phyloP scores from a whole-genome alignment of 179 eudicot species.

The Silene vulgaris region DNA sequence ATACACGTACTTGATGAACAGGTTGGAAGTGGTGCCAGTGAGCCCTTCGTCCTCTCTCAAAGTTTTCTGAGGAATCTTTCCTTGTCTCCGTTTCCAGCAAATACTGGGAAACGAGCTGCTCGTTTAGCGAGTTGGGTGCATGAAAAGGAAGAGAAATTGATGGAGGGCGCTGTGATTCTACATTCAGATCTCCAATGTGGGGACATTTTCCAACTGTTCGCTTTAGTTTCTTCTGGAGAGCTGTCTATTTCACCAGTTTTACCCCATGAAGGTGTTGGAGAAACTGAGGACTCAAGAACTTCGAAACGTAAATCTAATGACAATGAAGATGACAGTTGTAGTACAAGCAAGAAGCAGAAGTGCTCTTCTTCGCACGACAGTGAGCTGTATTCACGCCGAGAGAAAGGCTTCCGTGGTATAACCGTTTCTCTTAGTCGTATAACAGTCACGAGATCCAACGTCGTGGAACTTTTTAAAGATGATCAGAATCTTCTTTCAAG shows the following conservation, averaged over 20 bases:
- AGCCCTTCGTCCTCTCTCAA: constrained; percentile 79
- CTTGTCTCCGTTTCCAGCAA: constrained; percentile 60
- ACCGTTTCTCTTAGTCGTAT: constrained; percentile 49
- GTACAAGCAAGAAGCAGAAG: constrained; percentile 45
- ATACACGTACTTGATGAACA: constrained; percentile 29
- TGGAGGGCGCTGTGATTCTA: constrained; percentile 56
- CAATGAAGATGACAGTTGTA: constrained; percentile 30
- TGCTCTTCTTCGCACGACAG: constrained; percentile 37
- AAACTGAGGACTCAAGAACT: constrained; percentile 66
- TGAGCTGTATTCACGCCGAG: constrained; percentile 64
- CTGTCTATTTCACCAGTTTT: constrained; percentile 56
- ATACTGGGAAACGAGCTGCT: constrained; percentile 74
- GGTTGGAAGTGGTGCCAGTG: constrained; percentile 61
- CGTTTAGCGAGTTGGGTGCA: constrained; percentile 62
- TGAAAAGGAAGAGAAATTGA: constrained; percentile 57
- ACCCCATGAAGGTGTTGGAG: constrained; percentile 88
- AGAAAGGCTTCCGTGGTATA: constrained; percentile 93
- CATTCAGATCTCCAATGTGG: constrained; percentile 83
- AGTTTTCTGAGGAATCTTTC: constrained; percentile 57
- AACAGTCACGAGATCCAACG: constrained; percentile 37
- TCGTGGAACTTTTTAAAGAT: constrained; percentile 41
- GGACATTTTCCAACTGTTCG: constrained; percentile 59
- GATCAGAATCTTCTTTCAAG: constrained; percentile 24
- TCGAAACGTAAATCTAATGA: constrained; percentile 57
- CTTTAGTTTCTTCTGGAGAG: constrained; percentile 70